Base-by-base conservation (phyloP, 495 filamentous ascomycete species). In the Baudoinia panamericana region DNA sequence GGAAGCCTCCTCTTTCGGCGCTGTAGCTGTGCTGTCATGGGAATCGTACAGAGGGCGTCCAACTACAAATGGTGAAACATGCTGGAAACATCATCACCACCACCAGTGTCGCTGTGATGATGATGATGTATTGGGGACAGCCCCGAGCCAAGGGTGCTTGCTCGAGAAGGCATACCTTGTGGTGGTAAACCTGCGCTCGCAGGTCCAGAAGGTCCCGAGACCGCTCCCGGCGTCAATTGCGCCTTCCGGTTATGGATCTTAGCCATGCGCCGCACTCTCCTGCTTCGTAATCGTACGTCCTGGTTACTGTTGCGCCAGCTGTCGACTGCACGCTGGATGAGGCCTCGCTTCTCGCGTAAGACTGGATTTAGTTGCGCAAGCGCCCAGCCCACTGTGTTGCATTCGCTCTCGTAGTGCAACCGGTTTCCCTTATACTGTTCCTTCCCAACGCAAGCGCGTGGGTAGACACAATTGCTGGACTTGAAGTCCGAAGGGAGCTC, bases 261-360 rank as follows among this genome's bases (percentile, higher is more conserved):
- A 39, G 86, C 86, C 83, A 90, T 87, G 39, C 90, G 71, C 41
- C 92, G 74, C 28, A 97, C 90, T 40, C 90, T 74, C 56, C 90
- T 66, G 62, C 87, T 95, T 54, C 90, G 75, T 52, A 96, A 63
- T 46, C 85, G 71, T 15, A 82, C 82, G 49, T 97, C 90, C 62
- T 93, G 85, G 61, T 96, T 96, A 69, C 92, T 96, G 61, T 97
- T 97, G 33, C 90, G 68, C 90, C 90, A 96, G 60, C 88, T 95
- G 62, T 97, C 90, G 23, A 97, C 90, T 15, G 90, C 90, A 34
- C 90, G 73, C 62, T 97, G 90, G 45, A 97, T 97, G 46, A 97
- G 68, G 7, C 90, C 90, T 35, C 90, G 75, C 63, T 97, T 97
- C 36, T 85, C 88, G 36, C 87, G 70, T 20, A 97, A 70, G 30